Base-by-base conservation (phyloP, 768 basidiomycete genomes). In the Mycena polygramma region DNA sequence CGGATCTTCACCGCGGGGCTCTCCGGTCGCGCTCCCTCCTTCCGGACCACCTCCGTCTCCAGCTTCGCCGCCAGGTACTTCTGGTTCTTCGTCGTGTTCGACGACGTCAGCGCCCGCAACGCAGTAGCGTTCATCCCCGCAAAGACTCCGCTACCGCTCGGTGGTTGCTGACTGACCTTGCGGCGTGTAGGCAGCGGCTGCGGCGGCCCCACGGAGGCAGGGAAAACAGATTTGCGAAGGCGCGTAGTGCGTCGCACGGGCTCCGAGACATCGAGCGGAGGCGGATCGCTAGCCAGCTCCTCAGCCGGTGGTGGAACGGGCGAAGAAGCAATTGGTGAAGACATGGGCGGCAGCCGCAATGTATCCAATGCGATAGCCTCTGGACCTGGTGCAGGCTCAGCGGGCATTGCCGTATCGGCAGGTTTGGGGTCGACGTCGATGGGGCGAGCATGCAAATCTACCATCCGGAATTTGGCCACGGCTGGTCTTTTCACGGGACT, bases 1-100 rank as follows among this genome's bases (percentile, higher is more conserved):
- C 87, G 86, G 54, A 92, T 85, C 78, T 92, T 93, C 59, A 92
- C 89, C n/a, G 83, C 86, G 8, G 94, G 94, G 75, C 94, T 95
- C 71, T 91, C 92, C 13, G 94, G 94, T 63, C 94, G 83, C 43
- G 81, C 77, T 36, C 94, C 94, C 51, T 90, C 86, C 78, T 87
- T 92, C 57, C 89, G 85, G 37, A 95, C 81, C 22, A 95, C 86
- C 78, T 93, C 88, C 43, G 87, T 93, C 78, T 92, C 89, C 46
- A 95, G 79, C 70, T 85, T 86, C 2, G 85, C 88, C 7, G 87
- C 83, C 26, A 88, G 72, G 57, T 91, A 92, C 57, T 85, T 82
- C 81, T 95, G 93, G 74, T 95, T 95, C 77, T 81, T 88, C 57
- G 83, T 79, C 1, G 94, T 95, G 78, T 95, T 95, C 48, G 88